Evolutionary conservation across 2,329 filamentous ascomycete genomes (phyloP).

Genomic region (Hypocreales sp.): DNA sequence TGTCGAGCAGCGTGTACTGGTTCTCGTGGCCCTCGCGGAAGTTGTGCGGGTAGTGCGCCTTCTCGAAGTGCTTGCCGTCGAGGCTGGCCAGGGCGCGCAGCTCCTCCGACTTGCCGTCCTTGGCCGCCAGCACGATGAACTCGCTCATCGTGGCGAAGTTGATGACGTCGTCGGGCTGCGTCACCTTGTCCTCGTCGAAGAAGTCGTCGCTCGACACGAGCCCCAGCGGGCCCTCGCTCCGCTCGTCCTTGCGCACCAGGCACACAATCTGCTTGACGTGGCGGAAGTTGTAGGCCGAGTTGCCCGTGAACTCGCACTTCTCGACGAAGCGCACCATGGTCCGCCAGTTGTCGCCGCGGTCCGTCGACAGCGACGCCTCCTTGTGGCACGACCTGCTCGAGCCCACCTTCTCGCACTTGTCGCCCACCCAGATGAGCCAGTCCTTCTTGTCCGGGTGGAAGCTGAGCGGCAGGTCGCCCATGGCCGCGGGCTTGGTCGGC

Average conservation of each 20-base stretch:
- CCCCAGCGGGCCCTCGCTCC: conserved; percentile 44
- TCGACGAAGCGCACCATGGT: conserved; percentile 57
- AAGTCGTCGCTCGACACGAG: conserved; percentile 68
- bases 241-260: conserved; percentile 38
- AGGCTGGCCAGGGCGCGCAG: conserved; percentile 71
- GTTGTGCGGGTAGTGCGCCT: conserved; percentile 73
- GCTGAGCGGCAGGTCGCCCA: conserved; percentile 33
- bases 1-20: conserved; percentile 87
- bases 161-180: conserved; percentile 45
- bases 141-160: conserved; percentile 92
- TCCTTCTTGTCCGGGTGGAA: conserved; percentile 81
- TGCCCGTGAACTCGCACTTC: conserved; percentile 77
- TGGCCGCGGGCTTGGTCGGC: conserved; percentile 33
- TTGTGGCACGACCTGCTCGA: conserved; percentile 45
- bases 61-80: conserved; percentile 68
- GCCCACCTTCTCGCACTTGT: conserved; percentile 45
- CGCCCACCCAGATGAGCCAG: conserved; percentile 84
- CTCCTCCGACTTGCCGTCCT: conserved; percentile 50
- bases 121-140: conserved; percentile 79
- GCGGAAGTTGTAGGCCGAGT: conserved; percentile 37
- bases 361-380: conserved; percentile 61
- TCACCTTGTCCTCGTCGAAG: conserved; percentile 45
- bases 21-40: conserved; percentile 65
- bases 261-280: conserved; percentile 43
- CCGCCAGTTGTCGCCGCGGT: conserved; percentile 70